A percentile compares a stretch with the other conserved stretches of the same genome.
These are phyloP conservation scores for Nothomitra cinnamomea DNA, from an alignment of 2,329 filamentous ascomycete genomes.

Conservation along the genomic window DNA sequence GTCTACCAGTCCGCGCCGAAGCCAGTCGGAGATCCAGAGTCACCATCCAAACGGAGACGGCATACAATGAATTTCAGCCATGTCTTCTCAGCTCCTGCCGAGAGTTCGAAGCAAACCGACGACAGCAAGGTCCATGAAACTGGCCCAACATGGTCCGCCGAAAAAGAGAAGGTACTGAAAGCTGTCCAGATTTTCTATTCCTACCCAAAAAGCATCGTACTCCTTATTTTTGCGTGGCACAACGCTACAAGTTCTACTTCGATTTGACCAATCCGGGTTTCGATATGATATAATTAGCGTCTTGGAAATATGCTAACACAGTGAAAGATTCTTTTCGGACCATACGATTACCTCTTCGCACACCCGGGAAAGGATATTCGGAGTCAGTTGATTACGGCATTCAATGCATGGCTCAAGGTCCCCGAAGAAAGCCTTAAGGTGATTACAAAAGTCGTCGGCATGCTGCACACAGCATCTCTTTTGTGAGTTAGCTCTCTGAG, in stretches of 20 bases:
- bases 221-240: no score
- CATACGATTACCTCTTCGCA: conserved; percentile 63
- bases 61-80: conserved; percentile 1
- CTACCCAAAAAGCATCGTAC: no score
- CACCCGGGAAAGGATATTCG: conserved; percentile 78
- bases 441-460: conserved; percentile 65
- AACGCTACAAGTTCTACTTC: no score
- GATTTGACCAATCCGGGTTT: no score
- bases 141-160: conserved; percentile 3
- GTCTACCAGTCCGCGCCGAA: conserved; percentile 27
- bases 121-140: neutral
- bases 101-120: neutral
- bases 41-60: neutral
- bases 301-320: conserved; percentile 52
- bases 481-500: conserved; percentile 26
- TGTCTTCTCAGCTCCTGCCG: neutral
- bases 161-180: conserved; percentile 10
- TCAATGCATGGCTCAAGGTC: conserved; percentile 66
- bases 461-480: conserved; percentile 72
- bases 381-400: conserved; percentile 60
- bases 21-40: neutral
- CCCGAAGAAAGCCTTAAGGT: conserved; percentile 50
- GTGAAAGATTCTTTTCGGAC: conserved; percentile 60
- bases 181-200: conserved; percentile 23
- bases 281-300: no score